Conservation (phyloP, 768 basidiomycete genomes). For the Psilocybe azurescens region DNA sequence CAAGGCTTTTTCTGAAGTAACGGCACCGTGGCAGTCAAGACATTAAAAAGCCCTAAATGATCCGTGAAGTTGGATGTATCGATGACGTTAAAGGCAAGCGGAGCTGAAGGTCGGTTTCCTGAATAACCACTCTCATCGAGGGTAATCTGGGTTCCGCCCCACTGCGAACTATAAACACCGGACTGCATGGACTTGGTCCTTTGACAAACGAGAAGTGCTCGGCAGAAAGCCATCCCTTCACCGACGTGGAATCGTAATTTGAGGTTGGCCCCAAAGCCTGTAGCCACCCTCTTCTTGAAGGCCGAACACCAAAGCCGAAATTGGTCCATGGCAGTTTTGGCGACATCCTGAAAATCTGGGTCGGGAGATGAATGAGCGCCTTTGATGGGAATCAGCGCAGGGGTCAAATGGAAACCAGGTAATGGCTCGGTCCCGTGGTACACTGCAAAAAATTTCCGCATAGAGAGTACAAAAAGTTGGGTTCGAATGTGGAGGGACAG, state of each 20-base stretch:
- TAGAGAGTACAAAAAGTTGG: conserved; percentile 48
- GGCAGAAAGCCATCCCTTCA: conserved; percentile 44
- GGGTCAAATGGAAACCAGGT: conserved; percentile 45
- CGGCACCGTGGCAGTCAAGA: conserved; percentile 42
- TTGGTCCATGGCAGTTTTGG: conserved; percentile 34
- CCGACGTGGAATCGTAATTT: conserved; percentile 46
- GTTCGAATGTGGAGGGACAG: conserved; percentile 37
- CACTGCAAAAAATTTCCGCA: conserved; percentile 42
- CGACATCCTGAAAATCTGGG: conserved; percentile 26
- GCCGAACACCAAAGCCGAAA: conserved; percentile 39
- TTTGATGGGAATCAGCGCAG: conserved; percentile 29
- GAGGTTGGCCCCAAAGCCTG: conserved; percentile 12
- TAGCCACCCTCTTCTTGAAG: conserved; percentile 27
- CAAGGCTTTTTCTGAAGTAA: conserved; percentile 36
- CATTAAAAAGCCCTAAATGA: conserved; percentile 50
- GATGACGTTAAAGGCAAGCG: conserved; percentile 47
- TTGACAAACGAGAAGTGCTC: conserved; percentile 34
- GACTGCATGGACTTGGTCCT: conserved; percentile 24
- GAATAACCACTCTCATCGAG: conserved; percentile 39
- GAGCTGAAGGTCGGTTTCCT: conserved; percentile 26
- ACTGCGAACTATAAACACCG: conserved; percentile 37
- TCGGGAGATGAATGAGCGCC: conserved; percentile 2
- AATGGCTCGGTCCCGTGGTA: conserved; percentile 53
- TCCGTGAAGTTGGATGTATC: conserved; percentile 57
- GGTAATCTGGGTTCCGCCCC: conserved; percentile 37